Conservation (phyloP, 2,329 filamentous ascomycete genomes). For the Domatiomyces globalis region DNA sequence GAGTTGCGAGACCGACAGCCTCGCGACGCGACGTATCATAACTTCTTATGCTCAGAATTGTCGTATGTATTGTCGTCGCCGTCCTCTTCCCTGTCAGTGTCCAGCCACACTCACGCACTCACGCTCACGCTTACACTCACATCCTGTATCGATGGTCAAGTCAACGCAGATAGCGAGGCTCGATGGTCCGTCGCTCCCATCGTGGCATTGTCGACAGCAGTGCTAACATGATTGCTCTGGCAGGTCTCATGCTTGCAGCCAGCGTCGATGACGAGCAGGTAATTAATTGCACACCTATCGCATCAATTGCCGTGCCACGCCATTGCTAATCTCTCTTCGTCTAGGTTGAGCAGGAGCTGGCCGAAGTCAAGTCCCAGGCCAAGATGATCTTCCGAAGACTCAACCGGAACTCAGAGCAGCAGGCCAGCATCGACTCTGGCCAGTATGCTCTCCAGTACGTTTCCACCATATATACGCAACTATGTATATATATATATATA, state of each 20-base stretch:
- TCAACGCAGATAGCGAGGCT: slow-evolving; percentile 90
- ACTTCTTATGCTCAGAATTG: no score
- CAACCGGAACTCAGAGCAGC: slow-evolving; percentile 74
- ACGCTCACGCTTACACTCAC: neutral
- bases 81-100: neutral
- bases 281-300: slow-evolving; percentile 11
- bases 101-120: neutral
- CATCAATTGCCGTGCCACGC: neutral
- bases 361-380: slow-evolving; percentile 78
- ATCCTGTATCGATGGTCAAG: slow-evolving; percentile 51
- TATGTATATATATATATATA: no score
- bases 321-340: neutral
- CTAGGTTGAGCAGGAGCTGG: slow-evolving; percentile 57
- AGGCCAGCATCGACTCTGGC: slow-evolving; percentile 81
- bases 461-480: no score
- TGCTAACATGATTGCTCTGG: slow-evolving; percentile 2
- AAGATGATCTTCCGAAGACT: slow-evolving; percentile 82
- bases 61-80: neutral
- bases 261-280: slow-evolving; percentile 84
- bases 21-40: no score
- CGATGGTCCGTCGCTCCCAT: slow-evolving; percentile 49
- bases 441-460: slow-evolving; percentile 72
- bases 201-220: slow-evolving; percentile 2
- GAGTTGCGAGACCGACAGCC: neutral
- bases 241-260: slow-evolving; percentile 86